Evolutionary conservation across 441 rosid species (phyloP), one percentile per base, ranked within the genome.

Genomic region (Adansonia grandidieri): DNA sequence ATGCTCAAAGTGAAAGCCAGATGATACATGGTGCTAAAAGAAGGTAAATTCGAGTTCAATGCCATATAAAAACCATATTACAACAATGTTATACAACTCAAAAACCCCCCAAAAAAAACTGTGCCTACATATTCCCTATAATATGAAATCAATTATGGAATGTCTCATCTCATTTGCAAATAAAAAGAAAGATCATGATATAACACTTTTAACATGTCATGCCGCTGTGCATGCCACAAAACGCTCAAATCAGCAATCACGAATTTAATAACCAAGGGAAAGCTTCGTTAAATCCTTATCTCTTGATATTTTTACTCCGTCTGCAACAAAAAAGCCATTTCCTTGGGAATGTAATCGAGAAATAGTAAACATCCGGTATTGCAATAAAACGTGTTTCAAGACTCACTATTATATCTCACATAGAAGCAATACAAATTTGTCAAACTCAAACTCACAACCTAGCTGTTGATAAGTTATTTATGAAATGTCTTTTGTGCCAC

Each of bases 101-200:
- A 70, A 22, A 11, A 11, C 60, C 20, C 19, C 20, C 37, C 37
- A 32, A 6, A 11, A 70, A 69, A 10, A 3, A 7, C 7, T 24
- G 42, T 70, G 40, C 19, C 60, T 14, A 50, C 74, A 50, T 14
- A 7, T 50, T 56, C 60, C 60, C 74, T 70, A 70, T 70, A 70
- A 24, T 10, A 24, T 28, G 5, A 32, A 32, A 32, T 9, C 32
- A 24, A 47, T 69, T 13, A 22, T 48, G 40, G 6, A 22, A 48
- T 22, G 42, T 6, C 58, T 6, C 14, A 3, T 70, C 73, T 69
- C 44, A 15, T 70, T 70, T 50, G 74, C 60, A 70, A 70, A 14
- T 3, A 47, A 24, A 50, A 15, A 17, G 17, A 37, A 65, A 64
- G 50, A 53, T 5, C 44, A 40, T 4, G 44, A 40, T 40, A 40